A percentile compares a stretch with the other conserved stretches of the same genome.
These are phyloP conservation scores for Biscogniauxia mediterranea DNA, from an alignment of 2,329 filamentous ascomycete genomes.

Conservation along the genomic window DNA sequence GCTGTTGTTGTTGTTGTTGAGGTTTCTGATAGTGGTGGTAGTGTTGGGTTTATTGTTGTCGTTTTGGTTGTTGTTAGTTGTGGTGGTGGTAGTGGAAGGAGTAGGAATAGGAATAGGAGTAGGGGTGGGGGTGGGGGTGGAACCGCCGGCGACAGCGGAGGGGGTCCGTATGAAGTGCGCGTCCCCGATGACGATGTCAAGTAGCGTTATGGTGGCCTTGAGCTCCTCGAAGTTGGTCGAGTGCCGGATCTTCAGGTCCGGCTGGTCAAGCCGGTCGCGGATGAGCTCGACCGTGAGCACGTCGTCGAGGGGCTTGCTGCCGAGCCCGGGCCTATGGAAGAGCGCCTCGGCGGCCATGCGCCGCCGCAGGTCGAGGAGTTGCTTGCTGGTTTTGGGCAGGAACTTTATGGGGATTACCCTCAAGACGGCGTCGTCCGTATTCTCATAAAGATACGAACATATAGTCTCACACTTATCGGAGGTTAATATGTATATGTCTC, in stretches of 20 bases:
- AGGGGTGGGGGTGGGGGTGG: conserved; percentile 15
- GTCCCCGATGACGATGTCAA: conserved; percentile 74
- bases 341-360: conserved; percentile 65
- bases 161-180: conserved; percentile 40
- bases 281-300: conserved; percentile 43
- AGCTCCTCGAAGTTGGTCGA: conserved; percentile 69
- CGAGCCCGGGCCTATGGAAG: conserved; percentile 48
- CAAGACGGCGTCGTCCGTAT: conserved; percentile 48
- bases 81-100: conserved; percentile 25
- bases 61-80: conserved; percentile 11
- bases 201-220: conserved; percentile 60
- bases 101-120: conserved; percentile 3
- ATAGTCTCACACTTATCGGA: conserved; percentile 47
- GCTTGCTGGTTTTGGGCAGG: conserved; percentile 52
- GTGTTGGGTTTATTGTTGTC: conserved; percentile 15
- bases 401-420: conserved; percentile 57
- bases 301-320: conserved; percentile 40
- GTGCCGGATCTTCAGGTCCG: conserved; percentile 51
- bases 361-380: conserved; percentile 60
- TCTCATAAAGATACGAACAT: conserved; percentile 45
- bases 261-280: conserved; percentile 43
- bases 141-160: background rate
- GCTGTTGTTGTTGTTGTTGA: conserved; percentile 31
- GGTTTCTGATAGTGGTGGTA: conserved; percentile 37
- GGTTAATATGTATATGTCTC: conserved; percentile 9